Percentiles rank a stretch among this genome's conserved stretches.
Evolutionary conservation across 257 asterid genomes (phyloP).

Genomic region (Solanum lignicaule): DNA sequence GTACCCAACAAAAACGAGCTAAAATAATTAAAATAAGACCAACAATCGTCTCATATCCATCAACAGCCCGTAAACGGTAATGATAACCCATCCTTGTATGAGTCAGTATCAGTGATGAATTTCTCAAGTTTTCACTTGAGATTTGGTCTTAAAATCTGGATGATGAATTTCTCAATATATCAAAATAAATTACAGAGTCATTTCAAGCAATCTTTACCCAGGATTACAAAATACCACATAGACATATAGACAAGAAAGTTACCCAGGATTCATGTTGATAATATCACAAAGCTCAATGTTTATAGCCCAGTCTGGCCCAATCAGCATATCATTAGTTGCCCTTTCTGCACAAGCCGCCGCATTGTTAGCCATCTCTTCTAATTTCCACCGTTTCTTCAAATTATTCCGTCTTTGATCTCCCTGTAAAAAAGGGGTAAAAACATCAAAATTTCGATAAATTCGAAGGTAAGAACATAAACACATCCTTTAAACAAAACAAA

Average conservation of each 20-base stretch:
- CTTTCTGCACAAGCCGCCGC: constrained; percentile 92
- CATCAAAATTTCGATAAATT: background rate
- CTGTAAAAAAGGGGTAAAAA: background rate
- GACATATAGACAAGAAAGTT: background rate
- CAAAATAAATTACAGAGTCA: background rate
- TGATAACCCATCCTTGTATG: constrained; percentile 26
- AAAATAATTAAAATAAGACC: background rate
- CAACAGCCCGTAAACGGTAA: constrained; percentile 15
- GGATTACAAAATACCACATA: constrained; percentile 16
- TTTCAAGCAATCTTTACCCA: background rate
- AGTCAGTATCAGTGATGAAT: constrained; percentile 23
- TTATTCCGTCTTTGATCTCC: constrained; percentile 12
- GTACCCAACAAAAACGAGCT: constrained; percentile 45
- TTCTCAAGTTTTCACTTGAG: constrained; percentile 9
- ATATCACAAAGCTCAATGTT: constrained; percentile 91
- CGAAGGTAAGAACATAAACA: background rate
- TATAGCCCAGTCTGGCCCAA: constrained; percentile 98
- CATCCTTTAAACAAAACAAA: background rate
- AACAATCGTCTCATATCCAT: constrained; percentile 28
- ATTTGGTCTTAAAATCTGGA: constrained; percentile 11
- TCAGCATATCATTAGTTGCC: constrained; percentile 87
- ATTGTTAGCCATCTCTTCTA: constrained; percentile 48
- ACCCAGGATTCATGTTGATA: constrained; percentile 64
- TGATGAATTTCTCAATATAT: constrained; percentile 9
- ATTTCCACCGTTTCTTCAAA: constrained; percentile 8